Evolutionary conservation across 495 filamentous ascomycete species (phyloP).

Genomic region (Hypoxylon intermedium): DNA sequence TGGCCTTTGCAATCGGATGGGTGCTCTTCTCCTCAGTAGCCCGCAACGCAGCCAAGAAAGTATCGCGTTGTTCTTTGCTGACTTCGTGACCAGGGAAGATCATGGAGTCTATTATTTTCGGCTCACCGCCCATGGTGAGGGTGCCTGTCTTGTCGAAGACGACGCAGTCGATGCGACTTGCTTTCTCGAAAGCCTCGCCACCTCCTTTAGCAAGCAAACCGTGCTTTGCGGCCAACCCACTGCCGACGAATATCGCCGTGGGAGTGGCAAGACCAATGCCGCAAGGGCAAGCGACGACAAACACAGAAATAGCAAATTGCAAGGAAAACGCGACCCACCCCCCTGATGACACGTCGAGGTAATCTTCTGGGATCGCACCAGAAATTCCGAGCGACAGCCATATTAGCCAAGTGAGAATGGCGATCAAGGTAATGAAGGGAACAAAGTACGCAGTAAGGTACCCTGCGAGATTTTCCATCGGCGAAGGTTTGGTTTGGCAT

Average conservation of each 20-base stretch:
- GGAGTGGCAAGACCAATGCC: constrained; percentile 91
- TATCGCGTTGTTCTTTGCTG: constrained; percentile 17
- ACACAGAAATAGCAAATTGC: constrained; percentile 92
- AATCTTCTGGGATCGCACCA: constrained; percentile 69
- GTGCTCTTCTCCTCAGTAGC: constrained; percentile 81
- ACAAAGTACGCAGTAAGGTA: constrained; percentile 88
- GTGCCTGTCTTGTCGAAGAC: constrained; percentile 98
- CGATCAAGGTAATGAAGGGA: constrained; percentile 80
- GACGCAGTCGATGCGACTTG: constrained; percentile 81
- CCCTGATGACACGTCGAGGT: constrained; percentile 69
- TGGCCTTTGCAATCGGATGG: constrained; percentile 85
- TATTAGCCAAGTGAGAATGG: constrained; percentile 80
- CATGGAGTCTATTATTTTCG: constrained; percentile 76
- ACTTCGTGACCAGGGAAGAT: constrained; percentile 54
- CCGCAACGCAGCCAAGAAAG: constrained; percentile 60
- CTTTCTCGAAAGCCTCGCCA: constrained; percentile 94
- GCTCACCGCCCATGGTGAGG: constrained; percentile 82
- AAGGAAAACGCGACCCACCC: constrained; percentile 89
- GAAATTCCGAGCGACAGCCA: constrained; percentile 81
- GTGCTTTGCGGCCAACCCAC: constrained; percentile 83
- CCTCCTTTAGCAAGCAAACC: constrained; percentile 96
- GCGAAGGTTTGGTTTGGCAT: constrained; percentile 86
- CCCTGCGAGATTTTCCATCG: constrained; percentile 86
- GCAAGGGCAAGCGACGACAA: constrained; percentile 94
- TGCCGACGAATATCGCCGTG: constrained; percentile 91